These are phyloP conservation scores for Aspergillus costaricaensis DNA, from an alignment of 2,329 filamentous ascomycete genomes.

Conservation along the genomic window DNA sequence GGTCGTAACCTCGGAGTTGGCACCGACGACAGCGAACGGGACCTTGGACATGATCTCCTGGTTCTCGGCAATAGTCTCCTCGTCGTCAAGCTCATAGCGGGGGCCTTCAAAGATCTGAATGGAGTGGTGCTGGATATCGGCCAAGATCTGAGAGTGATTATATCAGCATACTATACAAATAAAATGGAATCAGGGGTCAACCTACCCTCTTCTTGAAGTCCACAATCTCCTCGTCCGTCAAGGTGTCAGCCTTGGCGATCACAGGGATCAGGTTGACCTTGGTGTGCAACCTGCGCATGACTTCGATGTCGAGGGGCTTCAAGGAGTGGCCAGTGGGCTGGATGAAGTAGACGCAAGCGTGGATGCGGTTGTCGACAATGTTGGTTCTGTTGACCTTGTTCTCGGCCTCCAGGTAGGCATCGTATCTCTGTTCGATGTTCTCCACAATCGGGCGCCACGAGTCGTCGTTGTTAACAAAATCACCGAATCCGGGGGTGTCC, in stretches of 20 bases:
- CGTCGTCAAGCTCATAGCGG: slow-evolving; percentile 96
- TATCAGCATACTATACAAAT: slow-evolving; percentile 28
- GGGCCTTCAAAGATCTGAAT: slow-evolving; percentile 99
- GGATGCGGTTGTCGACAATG: slow-evolving; percentile 98
- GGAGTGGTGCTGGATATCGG: slow-evolving; percentile 94
- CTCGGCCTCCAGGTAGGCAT: slow-evolving; percentile 97
- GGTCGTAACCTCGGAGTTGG: slow-evolving; percentile 89
- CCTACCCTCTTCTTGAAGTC: slow-evolving; percentile 95
- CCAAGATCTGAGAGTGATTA: slow-evolving; percentile 69
- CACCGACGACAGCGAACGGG: slow-evolving; percentile 95
- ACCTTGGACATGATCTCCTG: slow-evolving; percentile 99
- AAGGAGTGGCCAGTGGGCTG: slow-evolving; percentile 97
- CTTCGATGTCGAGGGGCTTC: slow-evolving; percentile 98
- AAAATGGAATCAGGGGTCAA: neutral
- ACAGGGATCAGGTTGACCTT: slow-evolving; percentile 99
- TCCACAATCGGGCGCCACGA: slow-evolving; percentile 99
- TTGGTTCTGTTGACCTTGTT: slow-evolving; percentile 99
- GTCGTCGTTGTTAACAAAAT: slow-evolving; percentile 99
- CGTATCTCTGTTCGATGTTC: slow-evolving; percentile 99
- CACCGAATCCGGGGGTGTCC: slow-evolving; percentile 95
- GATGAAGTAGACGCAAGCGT: slow-evolving; percentile 99
- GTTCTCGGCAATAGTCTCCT: slow-evolving; percentile 99
- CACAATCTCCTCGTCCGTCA: slow-evolving; percentile 93
- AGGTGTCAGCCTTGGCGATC: slow-evolving; percentile 96
- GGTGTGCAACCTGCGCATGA: slow-evolving; percentile 98